Evolutionary conservation across 352 stramenopile genomes (phyloP), one percentile per base, ranked within the genome.

Genomic region (Thraustochytrium sp.): DNA sequence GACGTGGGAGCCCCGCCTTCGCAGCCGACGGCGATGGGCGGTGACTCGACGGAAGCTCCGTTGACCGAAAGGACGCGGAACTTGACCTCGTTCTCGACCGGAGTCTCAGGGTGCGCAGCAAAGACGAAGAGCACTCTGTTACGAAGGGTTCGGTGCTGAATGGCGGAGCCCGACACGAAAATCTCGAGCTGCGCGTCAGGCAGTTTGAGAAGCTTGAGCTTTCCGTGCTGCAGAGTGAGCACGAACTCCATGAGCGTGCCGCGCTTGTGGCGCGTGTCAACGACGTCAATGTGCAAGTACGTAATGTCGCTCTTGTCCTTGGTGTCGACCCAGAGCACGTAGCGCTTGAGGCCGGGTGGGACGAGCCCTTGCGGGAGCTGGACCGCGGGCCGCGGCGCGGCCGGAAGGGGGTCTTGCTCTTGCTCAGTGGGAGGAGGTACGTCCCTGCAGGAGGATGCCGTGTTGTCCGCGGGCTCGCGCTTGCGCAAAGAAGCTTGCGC

Each of bases 201-300:
- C 59, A 72, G 29, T 2, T 72, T 44, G 26, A 72, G 36, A 5
- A 72, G 34, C 26, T 44, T 49, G 8, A 72, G 21, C 2, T 72
- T 72, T 13, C 40, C 59, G 26, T 72, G 13, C 23, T 72, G 36
- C 34, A 2, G 42, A 5, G 34, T 72, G 40, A 72, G 34, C 59
- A 72, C 36, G 36, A 72, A 72, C 59, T 72, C 59, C 59, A 72
- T 72, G 36, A 72, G 40, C 11, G 59, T 72, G 16, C 59, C 59
- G 8, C 4, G 11, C 11, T 72, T 72, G 9, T 21, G 3, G 0
- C 4, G 42, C 36, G 23, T 49, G 59, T 72, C 59, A 2, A 72
- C 4, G 36, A 72, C 36, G 34, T 18, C 36, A 0, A 72, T n/a
- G 59, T 72, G 59, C 59, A 72, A 49, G 34, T 29, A 72, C 11